Base-by-base conservation (phyloP, 257 asterid species). In the Solanum etuberosum region DNA sequence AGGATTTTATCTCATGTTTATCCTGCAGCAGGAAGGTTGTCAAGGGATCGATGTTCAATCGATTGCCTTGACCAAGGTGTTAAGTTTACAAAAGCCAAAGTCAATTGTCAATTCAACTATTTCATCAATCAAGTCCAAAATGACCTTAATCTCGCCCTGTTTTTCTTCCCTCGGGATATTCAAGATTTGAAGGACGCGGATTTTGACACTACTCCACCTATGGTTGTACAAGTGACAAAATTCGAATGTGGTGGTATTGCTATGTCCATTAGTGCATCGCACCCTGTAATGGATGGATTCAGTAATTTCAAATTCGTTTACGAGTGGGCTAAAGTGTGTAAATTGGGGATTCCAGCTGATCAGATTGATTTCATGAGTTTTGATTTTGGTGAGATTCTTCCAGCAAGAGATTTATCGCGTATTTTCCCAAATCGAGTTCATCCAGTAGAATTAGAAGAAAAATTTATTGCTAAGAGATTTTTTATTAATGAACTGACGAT, bases 41-140 rank as follows among this genome's bases (percentile, higher is more conserved):
- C 48, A 4, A 77, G 70, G 3, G 68, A 90, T 46, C 27, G 46
- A 3, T 61, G 87, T 2, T 80, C 85, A 67, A 42, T 93, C 6
- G 86, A 92, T 35, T 93, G 94, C 40, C 86, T 85, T 43, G 93
- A 91, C 43, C 86, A 83, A 11, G 94, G 94, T 15, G 93, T 88
- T 4, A 90, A 78, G 4, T 92, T 88, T 87, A 7, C 42, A 10
- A 90, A 92, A 83, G 88, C 91, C 5, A 76, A 72, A 7, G 89
- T 91, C 1, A 32, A 48, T 23, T 16, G 34, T 42, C 23, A 83
- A 11, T 83, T 83, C 20, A 38, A 20, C 0, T 73, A 59, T 13
- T 86, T 82, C 5, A 63, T 89, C 5, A 12, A 40, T 23, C 65
- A 37, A 3, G 31, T 71, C 3, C 70, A 34, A 29, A 48, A 38